Conservation (phyloP, 1,284 basidiomycete species). For the Malassezia obtusa region DNA sequence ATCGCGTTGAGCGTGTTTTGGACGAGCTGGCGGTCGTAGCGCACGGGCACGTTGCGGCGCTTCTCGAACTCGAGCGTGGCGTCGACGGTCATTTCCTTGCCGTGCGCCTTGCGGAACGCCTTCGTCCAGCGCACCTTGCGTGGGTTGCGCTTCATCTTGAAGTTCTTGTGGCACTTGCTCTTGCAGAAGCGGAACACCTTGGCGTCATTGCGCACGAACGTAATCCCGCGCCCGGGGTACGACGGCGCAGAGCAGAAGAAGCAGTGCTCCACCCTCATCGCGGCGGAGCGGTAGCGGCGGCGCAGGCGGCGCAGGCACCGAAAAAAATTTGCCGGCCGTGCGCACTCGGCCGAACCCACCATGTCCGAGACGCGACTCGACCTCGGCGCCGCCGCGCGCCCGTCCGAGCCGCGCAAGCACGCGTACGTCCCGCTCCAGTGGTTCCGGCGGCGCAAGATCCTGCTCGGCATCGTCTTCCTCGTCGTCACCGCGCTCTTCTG, state of each 20-base stretch:
- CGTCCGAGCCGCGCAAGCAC: not conserved
- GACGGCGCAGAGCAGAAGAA: constrained; percentile 73
- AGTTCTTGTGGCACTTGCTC: constrained; percentile 49
- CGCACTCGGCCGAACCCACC: constrained; percentile 12
- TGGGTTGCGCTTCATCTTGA: constrained; percentile 98
- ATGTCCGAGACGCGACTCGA: not conserved
- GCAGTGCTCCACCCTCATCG: constrained; percentile 50
- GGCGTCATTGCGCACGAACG: constrained; percentile 47
- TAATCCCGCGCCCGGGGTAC: constrained; percentile 71
- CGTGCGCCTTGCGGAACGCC: constrained; percentile 95
- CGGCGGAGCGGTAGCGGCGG: not conserved
- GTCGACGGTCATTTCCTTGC: constrained; percentile 99
- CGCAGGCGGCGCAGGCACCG: not conserved
- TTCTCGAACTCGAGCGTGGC: constrained; percentile 99
- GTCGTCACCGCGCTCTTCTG: not conserved
- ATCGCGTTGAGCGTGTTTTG: constrained; percentile 93
- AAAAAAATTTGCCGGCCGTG: not conserved
- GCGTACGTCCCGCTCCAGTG: constrained; percentile 1
- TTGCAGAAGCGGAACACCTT: constrained; percentile 46
- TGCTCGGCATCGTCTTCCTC: not conserved
- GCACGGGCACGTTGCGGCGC: constrained; percentile 90
- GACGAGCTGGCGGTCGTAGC: constrained; percentile 90
- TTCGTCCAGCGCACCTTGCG: constrained; percentile 99
- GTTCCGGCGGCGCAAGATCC: constrained; percentile 2
- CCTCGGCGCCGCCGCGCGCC: not conserved